Percentiles rank a stretch among this genome's conserved stretches.
These are phyloP conservation scores for Yamadazyma takamatsuzukensis DNA, from an alignment of 805 yeast genomes.

Conservation along the genomic window DNA sequence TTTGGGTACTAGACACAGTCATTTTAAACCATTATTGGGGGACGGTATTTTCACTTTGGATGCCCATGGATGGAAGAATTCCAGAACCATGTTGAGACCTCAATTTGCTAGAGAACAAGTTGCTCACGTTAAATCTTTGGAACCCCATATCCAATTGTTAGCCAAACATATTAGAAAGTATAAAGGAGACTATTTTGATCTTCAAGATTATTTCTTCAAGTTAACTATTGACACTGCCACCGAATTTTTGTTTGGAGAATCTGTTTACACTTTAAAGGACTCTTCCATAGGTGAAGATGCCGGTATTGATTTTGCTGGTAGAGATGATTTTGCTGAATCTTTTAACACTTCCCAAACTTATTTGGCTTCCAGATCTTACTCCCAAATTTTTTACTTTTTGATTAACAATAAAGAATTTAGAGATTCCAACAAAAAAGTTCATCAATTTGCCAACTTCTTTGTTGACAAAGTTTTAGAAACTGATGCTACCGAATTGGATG, in stretches of 20 bases:
- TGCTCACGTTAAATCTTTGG: slow-evolving; percentile 31
- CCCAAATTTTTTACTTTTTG: slow-evolving; percentile 24
- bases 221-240: slow-evolving; percentile 40
- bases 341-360: slow-evolving; percentile 32
- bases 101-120: slow-evolving; percentile 37
- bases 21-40: slow-evolving; percentile 30
- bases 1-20: slow-evolving; percentile 29
- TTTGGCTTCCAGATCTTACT: slow-evolving; percentile 32
- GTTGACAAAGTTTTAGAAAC: slow-evolving; percentile 35
- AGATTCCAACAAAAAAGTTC: slow-evolving; percentile 22
- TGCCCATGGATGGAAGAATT: slow-evolving; percentile 37
- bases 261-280: slow-evolving; percentile 26
- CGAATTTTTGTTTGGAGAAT: slow-evolving; percentile 41
- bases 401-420: slow-evolving; percentile 23
- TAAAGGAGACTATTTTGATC: slow-evolving; percentile 25
- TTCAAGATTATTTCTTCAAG: slow-evolving; percentile 31
- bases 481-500: slow-evolving; percentile 27
- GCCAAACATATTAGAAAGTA: slow-evolving; percentile 20
- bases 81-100: slow-evolving; percentile 35
- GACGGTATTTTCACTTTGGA: slow-evolving; percentile 38
- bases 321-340: slow-evolving; percentile 29
- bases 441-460: slow-evolving; percentile 31
- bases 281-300: slow-evolving; percentile 22
- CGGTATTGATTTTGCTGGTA: slow-evolving; percentile 26
- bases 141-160: slow-evolving; percentile 26